Percentiles rank a stretch among this genome's conserved stretches.
Conservation (phyloP, 2,329 filamentous ascomycete genomes). For the Penicillium sp. region DNA sequence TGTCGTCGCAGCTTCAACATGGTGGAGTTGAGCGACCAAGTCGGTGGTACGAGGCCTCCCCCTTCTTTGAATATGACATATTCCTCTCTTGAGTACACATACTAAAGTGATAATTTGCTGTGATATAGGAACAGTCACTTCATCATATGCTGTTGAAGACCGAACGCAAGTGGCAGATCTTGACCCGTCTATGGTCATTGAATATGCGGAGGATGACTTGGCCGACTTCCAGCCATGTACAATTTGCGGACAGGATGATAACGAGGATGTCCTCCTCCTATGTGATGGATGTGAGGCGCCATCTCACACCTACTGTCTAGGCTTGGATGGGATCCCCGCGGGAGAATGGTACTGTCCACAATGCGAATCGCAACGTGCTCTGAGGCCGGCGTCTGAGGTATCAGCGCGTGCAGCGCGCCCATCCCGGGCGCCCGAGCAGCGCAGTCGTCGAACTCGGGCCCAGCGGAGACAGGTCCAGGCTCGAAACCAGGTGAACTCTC, state of each 20-base stretch:
- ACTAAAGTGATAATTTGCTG: slow-evolving; percentile 4
- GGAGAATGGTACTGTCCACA: slow-evolving; percentile 89
- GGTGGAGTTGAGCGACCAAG: slow-evolving; percentile 74
- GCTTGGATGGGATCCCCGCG: slow-evolving; percentile 69
- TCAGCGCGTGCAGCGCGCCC: slow-evolving; percentile 21
- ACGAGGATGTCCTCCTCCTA: slow-evolving; percentile 79
- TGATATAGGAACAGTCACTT: slow-evolving; percentile 51
- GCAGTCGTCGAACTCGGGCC: slow-evolving; percentile 47
- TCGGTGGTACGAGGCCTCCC: slow-evolving; percentile 64
- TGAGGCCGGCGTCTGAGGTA: slow-evolving; percentile 38
- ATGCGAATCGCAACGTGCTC: slow-evolving; percentile 56
- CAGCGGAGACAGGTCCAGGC: slow-evolving; percentile 43
- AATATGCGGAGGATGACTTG: slow-evolving; percentile 63
- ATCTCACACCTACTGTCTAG: slow-evolving; percentile 90
- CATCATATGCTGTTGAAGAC: slow-evolving; percentile 55
- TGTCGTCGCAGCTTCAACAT: slow-evolving; percentile 88
- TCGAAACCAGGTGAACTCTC: slow-evolving; percentile 42
- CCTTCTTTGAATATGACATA: slow-evolving; percentile 11
- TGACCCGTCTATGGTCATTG: slow-evolving; percentile 65
- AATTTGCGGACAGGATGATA: slow-evolving; percentile 74
- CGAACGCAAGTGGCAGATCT: slow-evolving; percentile 76
- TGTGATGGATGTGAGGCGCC: slow-evolving; percentile 88
- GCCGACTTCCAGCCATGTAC: slow-evolving; percentile 68
- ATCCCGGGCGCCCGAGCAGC: slow-evolving; percentile 42
- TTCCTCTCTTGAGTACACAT: slow-evolving; percentile 2